These are phyloP conservation scores for Tylopilus plumbeoviolaceoides DNA, from an alignment of 768 basidiomycete genomes.

Conservation along the genomic window DNA sequence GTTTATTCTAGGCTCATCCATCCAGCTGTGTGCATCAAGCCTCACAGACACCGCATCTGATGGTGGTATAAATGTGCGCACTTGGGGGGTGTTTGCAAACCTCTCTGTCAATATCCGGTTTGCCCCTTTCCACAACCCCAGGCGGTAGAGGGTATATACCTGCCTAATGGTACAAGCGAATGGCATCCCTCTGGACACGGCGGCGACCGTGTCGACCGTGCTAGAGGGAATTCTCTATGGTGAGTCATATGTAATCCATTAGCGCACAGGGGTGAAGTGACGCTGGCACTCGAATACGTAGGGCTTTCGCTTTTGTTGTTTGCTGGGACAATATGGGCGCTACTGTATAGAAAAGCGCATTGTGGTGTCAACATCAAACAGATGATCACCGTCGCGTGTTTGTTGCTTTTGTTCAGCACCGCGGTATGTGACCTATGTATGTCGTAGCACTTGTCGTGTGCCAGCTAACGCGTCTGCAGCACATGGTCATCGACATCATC, in stretches of 20 bases:
- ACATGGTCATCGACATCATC: too few species aligned
- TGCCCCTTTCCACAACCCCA: not conserved
- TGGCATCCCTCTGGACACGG: not conserved
- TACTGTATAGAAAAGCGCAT: conserved; percentile 6
- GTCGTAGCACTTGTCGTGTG: not conserved
- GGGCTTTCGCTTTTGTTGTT: conserved; percentile 32
- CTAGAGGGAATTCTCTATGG: not conserved
- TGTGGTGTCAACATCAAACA: conserved; percentile 1
- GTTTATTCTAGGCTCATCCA: too few species aligned
- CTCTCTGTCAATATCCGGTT: not conserved
- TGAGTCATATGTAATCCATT: not conserved
- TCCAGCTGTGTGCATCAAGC: too few species aligned
- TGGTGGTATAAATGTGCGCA: not conserved
- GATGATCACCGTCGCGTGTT: conserved; percentile 17
- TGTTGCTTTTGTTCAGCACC: conserved; percentile 6
- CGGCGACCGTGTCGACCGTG: not conserved
- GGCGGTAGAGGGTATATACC: not conserved
- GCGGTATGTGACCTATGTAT: too few species aligned
- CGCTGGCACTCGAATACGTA: not conserved
- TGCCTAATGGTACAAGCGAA: not conserved
- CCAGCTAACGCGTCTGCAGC: too few species aligned
- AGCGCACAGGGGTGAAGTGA: too few species aligned
- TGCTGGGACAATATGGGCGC: conserved; percentile 23
- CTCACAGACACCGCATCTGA: not conserved
- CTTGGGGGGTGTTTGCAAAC: too few species aligned